Evolutionary conservation across 257 asterid species (phyloP).

Genomic region (Primulina tabacum): DNA sequence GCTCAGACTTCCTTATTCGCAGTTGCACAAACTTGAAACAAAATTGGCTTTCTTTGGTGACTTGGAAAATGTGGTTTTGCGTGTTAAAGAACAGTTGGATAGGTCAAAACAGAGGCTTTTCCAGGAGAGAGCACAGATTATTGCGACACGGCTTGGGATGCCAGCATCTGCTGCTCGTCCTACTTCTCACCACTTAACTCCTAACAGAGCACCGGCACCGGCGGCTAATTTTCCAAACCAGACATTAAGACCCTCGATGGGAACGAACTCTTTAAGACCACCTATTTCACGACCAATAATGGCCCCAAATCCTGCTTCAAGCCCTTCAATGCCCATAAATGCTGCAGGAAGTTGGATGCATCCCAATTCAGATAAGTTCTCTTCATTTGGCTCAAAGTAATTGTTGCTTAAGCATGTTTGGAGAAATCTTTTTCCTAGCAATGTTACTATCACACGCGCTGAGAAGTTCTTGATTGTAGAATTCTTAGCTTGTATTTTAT

Average conservation of each 20-base stretch:
- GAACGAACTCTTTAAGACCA: conserved; percentile 58
- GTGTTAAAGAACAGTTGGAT: conserved; percentile 82
- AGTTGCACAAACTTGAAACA: conserved; percentile 88
- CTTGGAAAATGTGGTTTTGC: conserved; percentile 68
- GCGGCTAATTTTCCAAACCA: conserved; percentile 42
- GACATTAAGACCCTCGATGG: conserved; percentile 60
- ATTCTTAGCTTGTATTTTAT: not conserved
- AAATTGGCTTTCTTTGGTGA: conserved; percentile 80
- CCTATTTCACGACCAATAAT: conserved; percentile 58
- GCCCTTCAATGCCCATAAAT: conserved; percentile 39
- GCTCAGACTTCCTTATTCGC: conserved; percentile 35
- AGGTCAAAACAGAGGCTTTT: conserved; percentile 85
- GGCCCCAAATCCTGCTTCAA: conserved; percentile 53
- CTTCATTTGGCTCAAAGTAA: conserved; percentile 63
- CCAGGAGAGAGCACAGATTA: conserved; percentile 86
- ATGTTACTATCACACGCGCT: conserved; percentile 1
- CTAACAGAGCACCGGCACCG: conserved; percentile 48
- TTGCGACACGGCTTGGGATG: conserved; percentile 71
- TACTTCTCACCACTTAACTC: conserved; percentile 45
- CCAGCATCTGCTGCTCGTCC: conserved; percentile 59
- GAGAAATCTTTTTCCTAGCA: conserved; percentile 21
- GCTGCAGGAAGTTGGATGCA: conserved; percentile 60
- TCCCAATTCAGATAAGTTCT: conserved; percentile 48
- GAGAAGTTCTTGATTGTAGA: conserved; percentile 11
- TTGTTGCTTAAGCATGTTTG: conserved; percentile 17